Percentiles rank a stretch among this genome's conserved stretches.
These are phyloP conservation scores for Fusarium nanum DNA, from an alignment of 2,329 filamentous ascomycete genomes.

Conservation along the genomic window DNA sequence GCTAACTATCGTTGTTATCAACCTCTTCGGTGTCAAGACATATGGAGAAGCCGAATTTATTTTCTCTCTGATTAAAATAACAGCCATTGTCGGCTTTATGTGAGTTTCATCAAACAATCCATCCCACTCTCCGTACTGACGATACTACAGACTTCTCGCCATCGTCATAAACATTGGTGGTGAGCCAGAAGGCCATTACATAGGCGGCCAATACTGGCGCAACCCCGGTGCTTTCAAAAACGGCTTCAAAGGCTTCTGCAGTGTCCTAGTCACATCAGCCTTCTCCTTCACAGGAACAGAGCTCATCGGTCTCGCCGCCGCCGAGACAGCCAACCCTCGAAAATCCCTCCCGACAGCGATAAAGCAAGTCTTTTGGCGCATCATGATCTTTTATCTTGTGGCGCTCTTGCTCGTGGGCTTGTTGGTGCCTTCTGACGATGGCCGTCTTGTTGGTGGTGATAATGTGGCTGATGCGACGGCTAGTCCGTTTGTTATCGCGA, in stretches of 20 bases:
- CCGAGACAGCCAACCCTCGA: constrained; percentile 79
- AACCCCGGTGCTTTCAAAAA: constrained; percentile 84
- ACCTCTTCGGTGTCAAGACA: constrained; percentile 86
- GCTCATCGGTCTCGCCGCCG: constrained; percentile 79
- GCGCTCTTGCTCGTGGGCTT: constrained; percentile 84
- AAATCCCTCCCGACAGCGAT: constrained; percentile 87
- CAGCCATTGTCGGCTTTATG: constrained; percentile 90
- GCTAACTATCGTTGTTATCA: constrained; percentile 79
- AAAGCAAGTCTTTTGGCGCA: constrained; percentile 96
- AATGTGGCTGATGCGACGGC: constrained; percentile 73
- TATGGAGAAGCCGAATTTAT: constrained; percentile 92
- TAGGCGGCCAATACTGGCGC: constrained; percentile 82
- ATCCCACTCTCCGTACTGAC: background rate
- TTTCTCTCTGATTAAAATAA: constrained; percentile 86
- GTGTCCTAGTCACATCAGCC: constrained; percentile 79
- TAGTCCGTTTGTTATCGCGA: constrained; percentile 94
- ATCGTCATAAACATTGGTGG: constrained; percentile 88
- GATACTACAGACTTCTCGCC: constrained; percentile 73
- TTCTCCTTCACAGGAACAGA: constrained; percentile 83
- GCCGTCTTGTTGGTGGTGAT: constrained; percentile 67
- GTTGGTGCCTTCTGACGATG: constrained; percentile 79
- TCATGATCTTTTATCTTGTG: constrained; percentile 90
- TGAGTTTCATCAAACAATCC: constrained; percentile 58
- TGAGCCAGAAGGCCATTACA: constrained; percentile 77
- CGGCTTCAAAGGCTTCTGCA: constrained; percentile 84